phyloP scores from a whole-genome alignment of 2,329 filamentous ascomycete genomes.

The Colletotrichum brevisporum region DNA sequence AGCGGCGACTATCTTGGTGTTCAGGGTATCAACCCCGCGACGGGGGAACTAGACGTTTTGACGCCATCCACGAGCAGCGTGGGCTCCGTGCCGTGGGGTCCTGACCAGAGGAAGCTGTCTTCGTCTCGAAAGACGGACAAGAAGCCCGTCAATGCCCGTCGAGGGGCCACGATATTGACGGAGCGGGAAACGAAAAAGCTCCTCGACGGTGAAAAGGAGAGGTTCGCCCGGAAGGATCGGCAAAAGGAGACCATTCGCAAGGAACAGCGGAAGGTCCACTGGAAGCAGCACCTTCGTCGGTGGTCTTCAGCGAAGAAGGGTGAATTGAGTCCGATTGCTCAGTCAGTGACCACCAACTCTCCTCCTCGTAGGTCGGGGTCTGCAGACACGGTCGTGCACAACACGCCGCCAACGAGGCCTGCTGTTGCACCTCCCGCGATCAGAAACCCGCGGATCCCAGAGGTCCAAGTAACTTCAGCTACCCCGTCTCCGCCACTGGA shows the following conservation, averaged over 20 bases:
- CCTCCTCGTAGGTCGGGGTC: slow-evolving; percentile 45
- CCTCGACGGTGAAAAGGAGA: slow-evolving; percentile 51
- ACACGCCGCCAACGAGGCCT: slow-evolving; percentile 46
- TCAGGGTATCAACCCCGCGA: slow-evolving; percentile 70
- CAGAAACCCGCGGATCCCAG: not conserved
- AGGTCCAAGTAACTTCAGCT: not conserved
- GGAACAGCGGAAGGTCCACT: slow-evolving; percentile 54
- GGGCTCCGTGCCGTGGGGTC: slow-evolving; percentile 52
- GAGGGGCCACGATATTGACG: slow-evolving; percentile 60
- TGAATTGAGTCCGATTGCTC: slow-evolving; percentile 65
- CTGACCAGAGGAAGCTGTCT: slow-evolving; percentile 48
- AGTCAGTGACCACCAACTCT: slow-evolving; percentile 49
- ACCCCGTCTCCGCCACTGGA: not conserved
- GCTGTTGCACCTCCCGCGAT: not conserved
- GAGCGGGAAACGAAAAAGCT: slow-evolving; percentile 58
- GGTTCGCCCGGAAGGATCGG: slow-evolving; percentile 59
- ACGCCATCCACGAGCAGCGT: slow-evolving; percentile 64
- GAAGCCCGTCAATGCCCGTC: slow-evolving; percentile 52
- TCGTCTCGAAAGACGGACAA: slow-evolving; percentile 51
- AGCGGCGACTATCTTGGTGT: slow-evolving; percentile 73
- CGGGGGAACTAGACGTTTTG: slow-evolving; percentile 66
- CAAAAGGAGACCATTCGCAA: slow-evolving; percentile 55
- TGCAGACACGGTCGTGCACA: slow-evolving; percentile 56
- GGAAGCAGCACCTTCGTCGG: slow-evolving; percentile 60
- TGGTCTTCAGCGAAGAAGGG: slow-evolving; percentile 64